Percentiles rank a stretch among this genome's conserved stretches.
Conservation (phyloP, 306 rosid species). For the Morella rubra region DNA sequence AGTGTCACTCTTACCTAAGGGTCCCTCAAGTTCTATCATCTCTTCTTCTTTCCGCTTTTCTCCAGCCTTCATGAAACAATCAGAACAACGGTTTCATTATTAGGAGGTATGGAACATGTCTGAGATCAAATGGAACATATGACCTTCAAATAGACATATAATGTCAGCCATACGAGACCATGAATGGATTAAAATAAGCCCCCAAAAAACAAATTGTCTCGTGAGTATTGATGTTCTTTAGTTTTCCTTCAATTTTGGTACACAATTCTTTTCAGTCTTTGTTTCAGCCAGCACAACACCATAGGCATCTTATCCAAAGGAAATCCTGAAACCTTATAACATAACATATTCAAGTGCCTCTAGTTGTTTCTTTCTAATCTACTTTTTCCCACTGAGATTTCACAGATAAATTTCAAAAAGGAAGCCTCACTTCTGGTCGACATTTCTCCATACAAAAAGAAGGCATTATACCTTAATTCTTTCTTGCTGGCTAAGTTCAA, state of each 20-base stretch:
- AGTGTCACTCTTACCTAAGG: conserved; percentile 76
- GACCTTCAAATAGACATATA: background rate
- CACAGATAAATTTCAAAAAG: background rate
- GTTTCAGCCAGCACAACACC: background rate
- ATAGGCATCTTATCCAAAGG: background rate
- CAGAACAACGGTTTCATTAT: background rate
- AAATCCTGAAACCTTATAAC: background rate
- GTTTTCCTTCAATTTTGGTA: background rate
- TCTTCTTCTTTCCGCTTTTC: conserved; percentile 99
- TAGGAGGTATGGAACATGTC: background rate
- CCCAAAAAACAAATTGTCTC: too few species aligned
- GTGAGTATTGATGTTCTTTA: background rate
- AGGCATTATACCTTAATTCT: background rate
- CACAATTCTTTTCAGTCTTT: background rate
- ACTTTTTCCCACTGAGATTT: background rate
- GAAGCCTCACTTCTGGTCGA: background rate
- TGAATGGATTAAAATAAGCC: background rate
- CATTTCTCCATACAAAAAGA: background rate
- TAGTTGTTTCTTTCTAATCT: background rate
- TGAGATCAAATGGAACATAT: background rate
- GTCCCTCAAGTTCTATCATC: conserved; percentile 94
- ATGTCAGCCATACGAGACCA: background rate
- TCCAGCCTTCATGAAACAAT: conserved; percentile 66
- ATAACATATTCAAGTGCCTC: background rate
- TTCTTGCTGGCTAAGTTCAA: background rate